Evolutionary conservation across 306 rosid genomes (phyloP).

Genomic region (Prunus armeniaca): DNA sequence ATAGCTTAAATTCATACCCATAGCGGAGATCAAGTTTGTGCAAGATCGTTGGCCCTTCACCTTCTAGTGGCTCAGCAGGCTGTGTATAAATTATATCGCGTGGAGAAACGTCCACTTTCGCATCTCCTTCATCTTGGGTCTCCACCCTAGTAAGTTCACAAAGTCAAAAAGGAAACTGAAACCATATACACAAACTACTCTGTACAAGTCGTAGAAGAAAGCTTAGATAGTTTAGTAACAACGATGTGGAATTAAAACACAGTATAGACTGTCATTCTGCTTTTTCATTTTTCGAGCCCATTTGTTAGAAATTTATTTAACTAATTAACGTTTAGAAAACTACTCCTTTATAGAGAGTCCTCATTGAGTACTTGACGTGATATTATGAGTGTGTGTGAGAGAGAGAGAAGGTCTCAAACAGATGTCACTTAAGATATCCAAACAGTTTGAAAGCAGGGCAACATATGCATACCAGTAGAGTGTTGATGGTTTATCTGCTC

Average conservation of each 20-base stretch:
- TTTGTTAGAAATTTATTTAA: not conserved
- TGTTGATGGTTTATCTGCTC: conserved; percentile 81
- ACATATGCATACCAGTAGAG: conserved; percentile 65
- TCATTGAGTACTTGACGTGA: not conserved
- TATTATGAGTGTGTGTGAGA: not conserved
- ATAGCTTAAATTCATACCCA: conserved; percentile 54
- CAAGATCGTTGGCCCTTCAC: conserved; percentile 59
- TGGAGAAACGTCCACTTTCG: conserved; percentile 89
- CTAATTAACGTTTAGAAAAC: not conserved
- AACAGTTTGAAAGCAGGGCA: not conserved
- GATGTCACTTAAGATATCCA: not conserved
- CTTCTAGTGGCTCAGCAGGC: conserved; percentile 73
- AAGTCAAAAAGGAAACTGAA: conserved; percentile 15
- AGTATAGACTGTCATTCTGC: not conserved
- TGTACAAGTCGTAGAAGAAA: not conserved
- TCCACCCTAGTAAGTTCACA: conserved; percentile 71
- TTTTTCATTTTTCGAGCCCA: not conserved
- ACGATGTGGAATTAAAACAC: not conserved
- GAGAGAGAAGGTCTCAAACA: not conserved
- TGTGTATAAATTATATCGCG: conserved; percentile 88
- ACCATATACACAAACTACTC: not conserved
- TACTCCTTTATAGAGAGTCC: not conserved
- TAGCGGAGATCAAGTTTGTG: conserved; percentile 97
- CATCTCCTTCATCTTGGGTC: conserved; percentile 97
- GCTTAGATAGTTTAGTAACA: not conserved